A percentile compares a stretch with the other conserved stretches of the same genome.
These are phyloP conservation scores for Syzygium jambos DNA, from an alignment of 345 rosid genomes.

Conservation along the genomic window DNA sequence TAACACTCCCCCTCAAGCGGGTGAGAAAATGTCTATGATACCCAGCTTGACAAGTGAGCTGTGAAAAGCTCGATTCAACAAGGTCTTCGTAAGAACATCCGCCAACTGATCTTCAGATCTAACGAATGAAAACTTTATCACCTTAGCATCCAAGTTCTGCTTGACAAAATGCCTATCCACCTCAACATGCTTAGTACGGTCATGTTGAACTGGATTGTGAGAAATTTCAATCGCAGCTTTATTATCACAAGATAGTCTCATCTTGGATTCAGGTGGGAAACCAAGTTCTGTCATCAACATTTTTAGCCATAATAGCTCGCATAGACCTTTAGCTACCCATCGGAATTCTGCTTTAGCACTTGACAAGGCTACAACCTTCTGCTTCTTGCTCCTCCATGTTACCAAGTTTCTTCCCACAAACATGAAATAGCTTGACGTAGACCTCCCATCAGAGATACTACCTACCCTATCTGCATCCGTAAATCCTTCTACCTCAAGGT, in stretches of 20 bases:
- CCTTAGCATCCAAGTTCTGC: too few species aligned
- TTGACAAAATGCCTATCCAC: too few species aligned
- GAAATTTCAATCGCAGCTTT: not conserved
- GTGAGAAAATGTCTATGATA: too few species aligned
- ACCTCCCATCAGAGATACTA: not conserved
- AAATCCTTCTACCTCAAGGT: not conserved
- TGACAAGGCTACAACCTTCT: not conserved
- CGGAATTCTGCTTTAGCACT: not conserved
- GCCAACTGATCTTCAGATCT: too few species aligned
- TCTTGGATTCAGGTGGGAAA: too few species aligned
- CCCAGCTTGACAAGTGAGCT: too few species aligned
- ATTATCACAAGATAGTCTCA: not conserved
- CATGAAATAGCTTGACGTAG: not conserved
- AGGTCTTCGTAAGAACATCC: too few species aligned
- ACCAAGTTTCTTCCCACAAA: not conserved
- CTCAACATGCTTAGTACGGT: not conserved
- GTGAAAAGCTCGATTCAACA: too few species aligned
- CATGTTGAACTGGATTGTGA: not conserved
- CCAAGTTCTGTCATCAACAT: not conserved
- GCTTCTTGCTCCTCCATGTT: not conserved
- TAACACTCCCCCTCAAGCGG: too few species aligned
- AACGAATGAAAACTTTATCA: too few species aligned
- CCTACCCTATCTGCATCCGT: not conserved
- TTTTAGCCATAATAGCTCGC: not conserved
- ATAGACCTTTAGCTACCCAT: not conserved